phyloP scores from a whole-genome alignment of 345 rosid species.

The Rhodamnia rubescens region DNA sequence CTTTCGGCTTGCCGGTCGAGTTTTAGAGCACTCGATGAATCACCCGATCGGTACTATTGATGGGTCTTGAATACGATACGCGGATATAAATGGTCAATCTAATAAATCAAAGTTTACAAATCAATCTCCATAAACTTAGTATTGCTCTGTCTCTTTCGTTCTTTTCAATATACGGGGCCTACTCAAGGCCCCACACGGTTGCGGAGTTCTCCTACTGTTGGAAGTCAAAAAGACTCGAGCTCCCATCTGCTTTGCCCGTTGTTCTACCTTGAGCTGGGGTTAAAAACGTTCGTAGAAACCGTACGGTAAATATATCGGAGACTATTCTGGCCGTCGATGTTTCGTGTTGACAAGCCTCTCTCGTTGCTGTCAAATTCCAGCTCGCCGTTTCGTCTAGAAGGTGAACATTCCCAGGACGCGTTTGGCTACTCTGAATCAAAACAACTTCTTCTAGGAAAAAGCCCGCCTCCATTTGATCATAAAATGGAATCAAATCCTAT shows the following conservation, averaged over 20 bases:
- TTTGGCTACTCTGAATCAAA: background rate
- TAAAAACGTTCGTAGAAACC: background rate
- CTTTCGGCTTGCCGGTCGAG: background rate
- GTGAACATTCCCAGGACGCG: background rate
- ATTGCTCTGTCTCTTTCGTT: background rate
- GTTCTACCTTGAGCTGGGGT: background rate
- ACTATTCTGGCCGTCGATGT: background rate
- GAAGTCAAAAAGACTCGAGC: background rate
- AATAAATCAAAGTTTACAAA: background rate
- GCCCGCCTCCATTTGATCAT: background rate
- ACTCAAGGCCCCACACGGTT: background rate
- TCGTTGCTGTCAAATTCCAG: background rate
- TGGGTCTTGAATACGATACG: background rate
- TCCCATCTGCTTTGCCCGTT: background rate
- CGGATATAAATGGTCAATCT: background rate
- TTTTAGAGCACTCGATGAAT: background rate
- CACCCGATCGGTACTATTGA: background rate
- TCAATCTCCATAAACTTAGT: background rate
- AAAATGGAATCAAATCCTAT: background rate
- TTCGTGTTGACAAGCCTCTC: background rate
- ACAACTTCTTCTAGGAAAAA: background rate
- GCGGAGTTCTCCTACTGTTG: background rate
- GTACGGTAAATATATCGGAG: background rate
- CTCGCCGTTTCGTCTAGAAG: background rate
- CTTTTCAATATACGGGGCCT: background rate